These are phyloP conservation scores for Lactarius trivialis DNA, from an alignment of 768 basidiomycete genomes.

Conservation along the genomic window DNA sequence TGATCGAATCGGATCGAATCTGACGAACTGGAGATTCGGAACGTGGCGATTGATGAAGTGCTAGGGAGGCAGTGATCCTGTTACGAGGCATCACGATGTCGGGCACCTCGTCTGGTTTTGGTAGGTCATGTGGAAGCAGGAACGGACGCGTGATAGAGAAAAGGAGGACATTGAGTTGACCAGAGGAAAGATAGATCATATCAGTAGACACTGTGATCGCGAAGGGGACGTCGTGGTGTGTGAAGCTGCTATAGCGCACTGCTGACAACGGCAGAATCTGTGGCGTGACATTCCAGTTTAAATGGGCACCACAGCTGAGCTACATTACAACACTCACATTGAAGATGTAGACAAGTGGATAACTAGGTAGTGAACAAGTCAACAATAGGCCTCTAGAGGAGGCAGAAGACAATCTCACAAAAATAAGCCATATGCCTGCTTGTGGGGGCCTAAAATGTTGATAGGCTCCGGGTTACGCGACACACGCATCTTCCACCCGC, in stretches of 20 bases:
- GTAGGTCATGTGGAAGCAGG: conserved; percentile 28
- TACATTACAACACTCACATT: conserved; percentile 25
- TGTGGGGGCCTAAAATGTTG: neutral
- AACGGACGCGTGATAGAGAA: conserved; percentile 35
- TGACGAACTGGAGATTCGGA: too few species aligned
- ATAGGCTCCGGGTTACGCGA: neutral
- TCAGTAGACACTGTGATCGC: conserved; percentile 35
- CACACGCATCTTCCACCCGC: conserved; percentile 26
- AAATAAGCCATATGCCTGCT: neutral
- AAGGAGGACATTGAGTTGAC: conserved; percentile 40
- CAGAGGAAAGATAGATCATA: conserved; percentile 38
- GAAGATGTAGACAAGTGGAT: conserved; percentile 38
- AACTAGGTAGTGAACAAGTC: conserved; percentile 28
- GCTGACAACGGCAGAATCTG: conserved; percentile 36
- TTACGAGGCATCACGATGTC: neutral
- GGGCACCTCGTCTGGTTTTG: neutral
- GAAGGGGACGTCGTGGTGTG: conserved; percentile 29
- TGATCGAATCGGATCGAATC: too few species aligned
- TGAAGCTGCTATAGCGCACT: conserved; percentile 36
- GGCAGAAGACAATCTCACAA: neutral
- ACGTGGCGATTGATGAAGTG: too few species aligned
- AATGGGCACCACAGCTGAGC: neutral
- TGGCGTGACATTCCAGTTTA: neutral
- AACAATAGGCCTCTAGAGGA: neutral
- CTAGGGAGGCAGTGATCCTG: too few species aligned